Evolutionary conservation across 768 basidiomycete species (phyloP), one percentile per base, ranked within the genome.

Genomic region (Panellus pusillus): DNA sequence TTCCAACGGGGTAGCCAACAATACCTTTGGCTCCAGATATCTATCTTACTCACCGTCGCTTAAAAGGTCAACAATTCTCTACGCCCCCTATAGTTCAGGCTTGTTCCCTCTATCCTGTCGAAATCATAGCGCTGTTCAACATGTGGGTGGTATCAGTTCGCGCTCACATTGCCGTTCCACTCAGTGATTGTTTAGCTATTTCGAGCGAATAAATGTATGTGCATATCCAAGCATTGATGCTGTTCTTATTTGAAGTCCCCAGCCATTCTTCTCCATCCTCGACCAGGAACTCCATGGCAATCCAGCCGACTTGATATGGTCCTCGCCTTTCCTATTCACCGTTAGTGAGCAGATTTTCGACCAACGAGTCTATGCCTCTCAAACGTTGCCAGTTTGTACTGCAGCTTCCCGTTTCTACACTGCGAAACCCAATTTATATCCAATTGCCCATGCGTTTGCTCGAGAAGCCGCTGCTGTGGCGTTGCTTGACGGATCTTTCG

Each of bases 401-500:
- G 78, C 86, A 15, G 80, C 89, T 0, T 82, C 87, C 38, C 76
- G 87, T 32, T 86, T 83, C 67, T 84, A 87, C 63, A 68, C 71
- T 2, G 70, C 72, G 40, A 75, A 80, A 48, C 81, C 82, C 0
- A 77, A 77, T 18, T 69, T 90, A 20, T 82, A 85, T 65, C 64
- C 68, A 7, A 66, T 82, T 46, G 83, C 83, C 0, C 80, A 82
- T 68, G 79, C 83, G 44, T 83, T 86, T 61, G 84, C 85, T 7
- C 75, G 80, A 55, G 79, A 83, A 48, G 74, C 80, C 17, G 85
- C 85, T 6, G 82, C 80, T 12, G 76, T 77, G 51, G 76, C 82
- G 2, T 72, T 87, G 47, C 74, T 83, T 12, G 81, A 85, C 52
- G 83, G 83, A 6, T 74, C 76, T 58, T 80, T 80, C 64, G 84